phyloP scores from a whole-genome alignment of 2,329 filamentous ascomycete genomes.

The Sclerotinia glacialis region DNA sequence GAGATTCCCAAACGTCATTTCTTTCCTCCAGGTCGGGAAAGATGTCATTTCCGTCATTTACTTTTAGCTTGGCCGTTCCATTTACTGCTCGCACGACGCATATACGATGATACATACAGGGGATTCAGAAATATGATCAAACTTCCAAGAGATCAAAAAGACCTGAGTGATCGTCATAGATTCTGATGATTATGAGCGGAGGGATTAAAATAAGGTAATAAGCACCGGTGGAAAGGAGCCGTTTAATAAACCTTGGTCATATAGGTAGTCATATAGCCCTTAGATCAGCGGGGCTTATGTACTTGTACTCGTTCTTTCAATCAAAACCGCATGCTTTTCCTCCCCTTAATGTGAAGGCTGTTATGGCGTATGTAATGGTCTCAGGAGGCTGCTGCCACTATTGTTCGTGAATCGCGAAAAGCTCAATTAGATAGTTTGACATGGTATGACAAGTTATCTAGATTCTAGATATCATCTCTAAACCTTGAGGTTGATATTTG shows the following conservation, averaged over 20 bases:
- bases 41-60: neutral
- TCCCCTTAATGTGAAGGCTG: neutral
- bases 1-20: conserved; percentile 1
- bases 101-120: neutral
- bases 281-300: too few species aligned
- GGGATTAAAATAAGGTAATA: neutral
- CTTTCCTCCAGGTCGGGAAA: neutral
- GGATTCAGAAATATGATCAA: too few species aligned
- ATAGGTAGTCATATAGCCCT: too few species aligned
- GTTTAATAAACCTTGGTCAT: too few species aligned
- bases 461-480: neutral
- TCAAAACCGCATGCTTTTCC: too few species aligned
- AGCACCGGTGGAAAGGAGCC: too few species aligned
- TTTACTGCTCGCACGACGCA: neutral
- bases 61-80: conserved; percentile 3
- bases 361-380: neutral
- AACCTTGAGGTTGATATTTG: neutral
- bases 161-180: neutral
- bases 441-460: neutral
- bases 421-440: neutral
- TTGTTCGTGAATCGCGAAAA: neutral
- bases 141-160: neutral
- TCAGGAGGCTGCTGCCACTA: neutral
- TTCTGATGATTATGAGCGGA: neutral
- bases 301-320: too few species aligned